A percentile compares a stretch with the other conserved stretches of the same genome.
phyloP scores from a whole-genome alignment of 805 yeast genomes.

The Candida dajiaensis region DNA sequence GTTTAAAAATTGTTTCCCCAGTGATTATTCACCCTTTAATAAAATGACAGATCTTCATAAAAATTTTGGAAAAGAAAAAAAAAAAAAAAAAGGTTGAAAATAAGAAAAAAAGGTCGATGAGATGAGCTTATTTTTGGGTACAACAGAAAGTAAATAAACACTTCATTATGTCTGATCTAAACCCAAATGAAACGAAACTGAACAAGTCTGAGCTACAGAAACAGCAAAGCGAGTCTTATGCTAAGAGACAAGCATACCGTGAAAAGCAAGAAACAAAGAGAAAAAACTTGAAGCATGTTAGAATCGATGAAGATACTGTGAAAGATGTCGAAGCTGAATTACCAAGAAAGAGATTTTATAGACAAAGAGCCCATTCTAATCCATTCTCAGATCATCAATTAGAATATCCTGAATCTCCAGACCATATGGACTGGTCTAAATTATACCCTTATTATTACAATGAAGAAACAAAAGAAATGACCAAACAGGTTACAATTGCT shows the following conservation, averaged over 20 bases:
- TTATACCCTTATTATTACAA: slow-evolving; percentile 61
- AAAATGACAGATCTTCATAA: not conserved
- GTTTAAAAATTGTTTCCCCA: too few relatives aligned
- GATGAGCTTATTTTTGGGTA: not conserved
- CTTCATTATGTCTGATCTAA: not conserved
- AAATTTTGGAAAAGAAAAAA: too few relatives aligned
- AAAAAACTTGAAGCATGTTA: slow-evolving; percentile 40
- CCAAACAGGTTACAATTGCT: slow-evolving; percentile 71
- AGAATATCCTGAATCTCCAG: slow-evolving; percentile 81
- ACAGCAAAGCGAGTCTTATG: slow-evolving; percentile 18
- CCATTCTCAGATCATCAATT: slow-evolving; percentile 94
- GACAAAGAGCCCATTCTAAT: slow-evolving; percentile 97
- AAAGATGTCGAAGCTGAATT: slow-evolving; percentile 35
- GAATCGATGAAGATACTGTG: slow-evolving; percentile 31
- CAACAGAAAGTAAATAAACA: too few relatives aligned
- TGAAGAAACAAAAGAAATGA: slow-evolving; percentile 31
- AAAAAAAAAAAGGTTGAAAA: not conserved
- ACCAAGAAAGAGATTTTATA: slow-evolving; percentile 81
- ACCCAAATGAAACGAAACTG: not conserved
- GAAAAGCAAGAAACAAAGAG: slow-evolving; percentile 44
- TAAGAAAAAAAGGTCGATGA: not conserved
- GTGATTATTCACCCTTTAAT: not conserved
- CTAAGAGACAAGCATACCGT: slow-evolving; percentile 35
- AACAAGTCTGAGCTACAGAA: slow-evolving; percentile 19
- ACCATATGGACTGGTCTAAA: slow-evolving; percentile 79